phyloP scores from a whole-genome alignment of 371 early-diverging fungal genomes.

The Dinochytrium kinnereticum region DNA sequence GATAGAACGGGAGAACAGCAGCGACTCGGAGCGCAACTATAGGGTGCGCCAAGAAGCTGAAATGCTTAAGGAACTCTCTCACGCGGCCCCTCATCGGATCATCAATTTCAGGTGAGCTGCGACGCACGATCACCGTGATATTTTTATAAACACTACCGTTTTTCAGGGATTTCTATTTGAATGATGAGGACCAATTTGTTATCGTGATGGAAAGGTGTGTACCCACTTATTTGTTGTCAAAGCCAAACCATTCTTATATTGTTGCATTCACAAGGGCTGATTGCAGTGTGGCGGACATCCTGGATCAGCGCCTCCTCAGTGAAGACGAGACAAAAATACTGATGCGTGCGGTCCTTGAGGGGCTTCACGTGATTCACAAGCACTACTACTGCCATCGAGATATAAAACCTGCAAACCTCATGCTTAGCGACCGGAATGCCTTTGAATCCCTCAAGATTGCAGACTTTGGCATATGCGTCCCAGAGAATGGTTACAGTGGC shows the following conservation, averaged over 20 bases:
- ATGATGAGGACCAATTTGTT: constrained; percentile 42
- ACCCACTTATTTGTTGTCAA: not conserved
- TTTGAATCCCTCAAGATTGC: constrained; percentile 33
- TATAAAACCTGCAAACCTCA: constrained; percentile 44
- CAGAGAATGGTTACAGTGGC: constrained; percentile 38
- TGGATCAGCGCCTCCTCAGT: constrained; percentile 22
- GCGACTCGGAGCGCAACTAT: constrained; percentile 19
- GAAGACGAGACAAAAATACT: constrained; percentile 36
- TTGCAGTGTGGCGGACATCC: constrained; percentile 38
- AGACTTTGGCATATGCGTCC: constrained; percentile 44
- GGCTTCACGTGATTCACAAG: constrained; percentile 32
- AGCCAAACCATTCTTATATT: too few relatives aligned
- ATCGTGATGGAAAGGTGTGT: constrained; percentile 45
- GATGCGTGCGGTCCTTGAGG: constrained; percentile 40
- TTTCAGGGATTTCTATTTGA: constrained; percentile 37
- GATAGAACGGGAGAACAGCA: constrained; percentile 26
- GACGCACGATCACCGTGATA: not conserved
- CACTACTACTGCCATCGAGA: constrained; percentile 40
- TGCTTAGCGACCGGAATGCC: constrained; percentile 26
- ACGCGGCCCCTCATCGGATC: constrained; percentile 34
- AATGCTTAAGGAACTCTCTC: constrained; percentile 33
- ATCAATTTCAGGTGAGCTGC: constrained; percentile 23
- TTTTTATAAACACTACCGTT: not conserved
- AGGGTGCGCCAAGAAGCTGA: constrained; percentile 29
- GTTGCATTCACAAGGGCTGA: constrained; percentile 31